phyloP scores from a whole-genome alignment of 345 rosid species.

The Syzygium aqueum region DNA sequence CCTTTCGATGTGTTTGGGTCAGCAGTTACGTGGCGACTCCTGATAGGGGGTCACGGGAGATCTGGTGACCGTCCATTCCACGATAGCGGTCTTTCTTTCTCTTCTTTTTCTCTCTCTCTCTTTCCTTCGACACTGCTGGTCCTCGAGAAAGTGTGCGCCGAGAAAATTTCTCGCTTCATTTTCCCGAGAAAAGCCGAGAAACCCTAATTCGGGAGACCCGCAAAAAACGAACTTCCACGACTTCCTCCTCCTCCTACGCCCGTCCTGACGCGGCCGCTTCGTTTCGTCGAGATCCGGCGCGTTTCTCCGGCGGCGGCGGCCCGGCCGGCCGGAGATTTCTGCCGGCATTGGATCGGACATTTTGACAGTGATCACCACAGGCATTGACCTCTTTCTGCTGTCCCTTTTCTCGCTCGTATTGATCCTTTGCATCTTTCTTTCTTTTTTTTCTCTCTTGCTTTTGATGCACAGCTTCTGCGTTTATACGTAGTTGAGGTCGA shows the following conservation, averaged over 20 bases:
- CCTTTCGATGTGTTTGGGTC: too few species aligned
- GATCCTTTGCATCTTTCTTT: not conserved
- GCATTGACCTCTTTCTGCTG: not conserved
- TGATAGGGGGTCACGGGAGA: not conserved
- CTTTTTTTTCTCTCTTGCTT: not conserved
- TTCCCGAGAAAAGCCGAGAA: constrained; percentile 2
- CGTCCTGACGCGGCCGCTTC: not conserved
- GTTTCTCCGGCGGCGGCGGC: not conserved
- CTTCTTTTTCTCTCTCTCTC: not conserved
- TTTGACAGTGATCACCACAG: not conserved
- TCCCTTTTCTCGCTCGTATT: not conserved
- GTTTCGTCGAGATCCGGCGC: not conserved
- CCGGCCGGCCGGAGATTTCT: not conserved
- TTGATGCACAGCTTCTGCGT: not conserved
- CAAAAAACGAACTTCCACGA: not conserved
- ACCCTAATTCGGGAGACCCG: constrained; percentile 15
- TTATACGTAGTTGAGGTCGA: not conserved
- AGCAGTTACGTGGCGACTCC: not conserved
- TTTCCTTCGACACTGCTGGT: constrained; percentile 29
- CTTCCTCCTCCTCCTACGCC: not conserved
- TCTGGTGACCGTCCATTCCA: not conserved
- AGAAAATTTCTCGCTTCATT: constrained; percentile 19
- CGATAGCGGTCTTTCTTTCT: not conserved
- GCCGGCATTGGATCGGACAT: not conserved
- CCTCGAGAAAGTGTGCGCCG: constrained; percentile 33